Conservation (phyloP, 257 asterid species). For the Solanum ossicruentum region DNA sequence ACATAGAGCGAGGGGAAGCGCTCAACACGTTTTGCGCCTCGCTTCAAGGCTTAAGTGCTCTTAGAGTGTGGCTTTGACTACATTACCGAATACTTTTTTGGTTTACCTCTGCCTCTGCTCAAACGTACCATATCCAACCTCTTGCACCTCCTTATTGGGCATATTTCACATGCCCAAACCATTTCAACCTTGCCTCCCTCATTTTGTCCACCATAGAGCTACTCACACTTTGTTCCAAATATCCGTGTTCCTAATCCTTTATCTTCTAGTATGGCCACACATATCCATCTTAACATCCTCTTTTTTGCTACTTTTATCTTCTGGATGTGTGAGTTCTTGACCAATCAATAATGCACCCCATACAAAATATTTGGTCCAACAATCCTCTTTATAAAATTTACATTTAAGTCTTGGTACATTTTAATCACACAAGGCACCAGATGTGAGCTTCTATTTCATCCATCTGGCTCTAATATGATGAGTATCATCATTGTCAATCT, state of each 20-base stretch:
- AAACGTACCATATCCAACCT: neutral
- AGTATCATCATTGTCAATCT: neutral
- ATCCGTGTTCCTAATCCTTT: neutral
- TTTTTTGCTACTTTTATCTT: neutral
- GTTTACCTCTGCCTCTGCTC: neutral
- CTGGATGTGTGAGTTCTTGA: neutral
- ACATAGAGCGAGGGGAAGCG: too few species aligned
- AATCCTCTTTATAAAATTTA: neutral
- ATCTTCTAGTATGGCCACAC: neutral
- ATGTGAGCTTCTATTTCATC: neutral
- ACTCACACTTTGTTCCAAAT: neutral
- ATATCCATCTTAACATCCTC: neutral
- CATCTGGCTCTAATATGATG: neutral
- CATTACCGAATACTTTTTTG: neutral
- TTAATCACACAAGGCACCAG: neutral
- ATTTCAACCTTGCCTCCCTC: neutral
- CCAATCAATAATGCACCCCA: neutral
- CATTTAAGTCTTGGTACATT: neutral
- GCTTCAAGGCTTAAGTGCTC: too few species aligned
- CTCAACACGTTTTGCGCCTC: too few species aligned
- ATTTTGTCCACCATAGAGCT: neutral
- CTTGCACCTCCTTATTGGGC: neutral
- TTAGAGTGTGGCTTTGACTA: too few species aligned
- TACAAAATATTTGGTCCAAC: neutral
- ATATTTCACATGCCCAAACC: neutral